Evolutionary conservation across 495 filamentous ascomycete species (phyloP).

Genomic region (Penicillium alfredii): DNA sequence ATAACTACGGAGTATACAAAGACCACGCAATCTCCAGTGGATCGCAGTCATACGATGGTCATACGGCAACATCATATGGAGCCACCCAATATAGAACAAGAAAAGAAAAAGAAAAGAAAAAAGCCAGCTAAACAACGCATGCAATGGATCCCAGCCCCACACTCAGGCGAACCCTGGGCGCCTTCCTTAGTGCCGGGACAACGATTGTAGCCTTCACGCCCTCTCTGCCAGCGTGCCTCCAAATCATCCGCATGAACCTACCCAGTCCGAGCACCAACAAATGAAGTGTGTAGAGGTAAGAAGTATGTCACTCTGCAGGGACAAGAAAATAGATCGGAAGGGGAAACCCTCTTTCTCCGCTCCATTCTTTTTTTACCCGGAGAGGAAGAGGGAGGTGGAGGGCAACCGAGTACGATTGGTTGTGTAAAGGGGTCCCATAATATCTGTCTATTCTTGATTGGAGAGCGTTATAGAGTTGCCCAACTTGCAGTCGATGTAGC

Average conservation of each 20-base stretch:
- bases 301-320: neutral
- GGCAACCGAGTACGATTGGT: too few species aligned
- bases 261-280: slow-evolving; percentile 9
- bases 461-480: slow-evolving; percentile 14
- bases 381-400: too few species aligned
- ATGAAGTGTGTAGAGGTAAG: too few species aligned
- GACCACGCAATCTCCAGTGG: too few species aligned
- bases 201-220: too few species aligned
- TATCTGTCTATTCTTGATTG: too few species aligned
- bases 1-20: too few species aligned
- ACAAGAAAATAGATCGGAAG: slow-evolving; percentile 21
- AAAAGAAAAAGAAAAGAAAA: too few species aligned
- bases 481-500: slow-evolving; percentile 8
- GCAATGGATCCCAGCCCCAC: slow-evolving; percentile 5
- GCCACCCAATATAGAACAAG: slow-evolving; percentile 3
- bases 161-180: slow-evolving; percentile 1
- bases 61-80: slow-evolving; percentile 6
- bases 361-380: too few species aligned
- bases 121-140: slow-evolving; percentile 7
- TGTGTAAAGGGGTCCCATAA: too few species aligned
- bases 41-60: too few species aligned
- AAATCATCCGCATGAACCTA: slow-evolving; percentile 13
- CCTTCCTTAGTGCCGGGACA: neutral
- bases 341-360: neutral
- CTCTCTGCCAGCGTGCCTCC: too few species aligned